Percentiles rank a stretch among this genome's conserved stretches.
Evolutionary conservation across 805 yeast genomes (phyloP).

Genomic region (Yarrowia hollandica): DNA sequence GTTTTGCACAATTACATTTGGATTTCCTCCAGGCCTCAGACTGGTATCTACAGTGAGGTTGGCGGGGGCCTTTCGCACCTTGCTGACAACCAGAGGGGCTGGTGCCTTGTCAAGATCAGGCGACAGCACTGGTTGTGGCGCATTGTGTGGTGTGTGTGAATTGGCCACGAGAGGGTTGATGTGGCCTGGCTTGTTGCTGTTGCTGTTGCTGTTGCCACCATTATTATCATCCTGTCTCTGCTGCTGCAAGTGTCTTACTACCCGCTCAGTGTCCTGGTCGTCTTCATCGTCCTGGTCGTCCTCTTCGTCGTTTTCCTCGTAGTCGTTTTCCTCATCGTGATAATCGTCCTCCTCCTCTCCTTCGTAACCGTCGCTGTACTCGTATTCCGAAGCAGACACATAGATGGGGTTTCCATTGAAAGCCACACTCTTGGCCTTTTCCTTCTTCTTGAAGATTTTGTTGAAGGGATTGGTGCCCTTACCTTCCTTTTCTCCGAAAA

Average conservation of each 20-base stretch:
- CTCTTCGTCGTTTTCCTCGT: slow-evolving; percentile 27
- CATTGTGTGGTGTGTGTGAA: not conserved
- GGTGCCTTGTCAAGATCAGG: slow-evolving; percentile 25
- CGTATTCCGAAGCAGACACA: slow-evolving; percentile 38
- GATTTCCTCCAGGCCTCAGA: not conserved
- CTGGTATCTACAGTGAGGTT: slow-evolving; percentile 24
- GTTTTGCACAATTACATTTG: slow-evolving; percentile 2
- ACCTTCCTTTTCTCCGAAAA: slow-evolving; percentile 32
- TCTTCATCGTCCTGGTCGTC: slow-evolving; percentile 27
- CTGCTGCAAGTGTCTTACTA: slow-evolving; percentile 8
- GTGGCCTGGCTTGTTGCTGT: not conserved
- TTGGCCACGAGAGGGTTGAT: not conserved
- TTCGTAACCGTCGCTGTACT: slow-evolving; percentile 35
- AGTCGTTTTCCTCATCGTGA: slow-evolving; percentile 28
- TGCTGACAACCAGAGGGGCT: slow-evolving; percentile 23
- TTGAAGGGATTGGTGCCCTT: slow-evolving; percentile 28
- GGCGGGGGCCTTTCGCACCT: slow-evolving; percentile 16
- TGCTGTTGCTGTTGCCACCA: too few species aligned
- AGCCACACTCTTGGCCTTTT: slow-evolving; percentile 32
- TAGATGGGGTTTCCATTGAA: slow-evolving; percentile 33
- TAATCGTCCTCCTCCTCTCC: slow-evolving; percentile 33
- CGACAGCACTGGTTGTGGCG: slow-evolving; percentile 23
- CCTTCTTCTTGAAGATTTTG: slow-evolving; percentile 27
- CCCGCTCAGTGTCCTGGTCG: not conserved
- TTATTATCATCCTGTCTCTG: too few species aligned